Evolutionary conservation across 495 filamentous ascomycete genomes (phyloP).

Genomic region (Annulohypoxylon moriforme): DNA sequence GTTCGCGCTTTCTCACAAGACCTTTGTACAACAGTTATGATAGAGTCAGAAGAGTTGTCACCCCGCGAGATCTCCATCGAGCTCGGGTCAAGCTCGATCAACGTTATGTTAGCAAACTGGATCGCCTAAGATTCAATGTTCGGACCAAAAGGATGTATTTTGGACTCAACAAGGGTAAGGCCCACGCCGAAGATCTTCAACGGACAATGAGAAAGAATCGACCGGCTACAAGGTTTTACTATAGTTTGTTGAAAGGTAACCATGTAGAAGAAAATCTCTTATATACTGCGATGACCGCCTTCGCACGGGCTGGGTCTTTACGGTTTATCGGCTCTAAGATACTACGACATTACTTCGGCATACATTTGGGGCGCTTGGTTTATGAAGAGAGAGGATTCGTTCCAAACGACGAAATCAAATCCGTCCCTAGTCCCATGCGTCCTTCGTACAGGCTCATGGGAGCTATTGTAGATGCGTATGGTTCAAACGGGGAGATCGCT

Average conservation of each 20-base stretch:
- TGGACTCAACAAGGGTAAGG: constrained; percentile 44
- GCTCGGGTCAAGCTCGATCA: constrained; percentile 15
- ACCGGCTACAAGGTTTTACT: constrained; percentile 18
- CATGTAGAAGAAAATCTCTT: constrained; percentile 49
- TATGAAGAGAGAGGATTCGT: background rate
- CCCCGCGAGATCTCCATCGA: constrained; percentile 46
- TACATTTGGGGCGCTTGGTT: background rate
- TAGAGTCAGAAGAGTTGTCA: constrained; percentile 44
- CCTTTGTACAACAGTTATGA: constrained; percentile 50
- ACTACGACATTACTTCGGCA: constrained; percentile 40
- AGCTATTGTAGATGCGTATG: constrained; percentile 51
- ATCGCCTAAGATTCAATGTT: constrained; percentile 28
- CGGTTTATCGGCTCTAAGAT: constrained; percentile 34
- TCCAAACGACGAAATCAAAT: background rate
- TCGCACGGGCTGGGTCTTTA: constrained; percentile 45
- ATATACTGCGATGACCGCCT: constrained; percentile 47
- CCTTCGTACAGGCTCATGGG: constrained; percentile 49
- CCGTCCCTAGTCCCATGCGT: constrained; percentile 14
- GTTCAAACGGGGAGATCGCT: constrained; percentile 50
- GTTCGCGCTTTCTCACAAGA: constrained; percentile 53
- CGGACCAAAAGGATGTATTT: constrained; percentile 30
- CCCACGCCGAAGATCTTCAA: constrained; percentile 44
- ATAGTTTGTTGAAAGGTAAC: constrained; percentile 32
- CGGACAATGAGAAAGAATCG: constrained; percentile 39
- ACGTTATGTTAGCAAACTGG: constrained; percentile 10